Percentiles rank a stretch among this genome's conserved stretches.
Evolutionary conservation across 768 basidiomycete genomes (phyloP).

Genomic region (Pleurotus platypus): DNA sequence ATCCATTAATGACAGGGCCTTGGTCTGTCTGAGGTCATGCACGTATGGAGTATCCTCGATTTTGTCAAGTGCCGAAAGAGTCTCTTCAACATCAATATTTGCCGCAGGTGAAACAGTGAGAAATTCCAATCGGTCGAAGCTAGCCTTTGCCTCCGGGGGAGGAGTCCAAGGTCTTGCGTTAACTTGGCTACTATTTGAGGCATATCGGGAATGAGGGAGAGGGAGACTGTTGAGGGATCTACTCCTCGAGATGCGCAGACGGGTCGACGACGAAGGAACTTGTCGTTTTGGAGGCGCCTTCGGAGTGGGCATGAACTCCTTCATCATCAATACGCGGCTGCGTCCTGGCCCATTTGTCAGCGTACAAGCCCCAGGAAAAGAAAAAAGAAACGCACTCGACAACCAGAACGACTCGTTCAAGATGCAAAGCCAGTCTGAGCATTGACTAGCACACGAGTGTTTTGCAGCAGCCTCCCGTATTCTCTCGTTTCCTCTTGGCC

Average conservation of each 20-base stretch:
- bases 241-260: constrained; percentile 1
- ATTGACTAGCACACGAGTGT: constrained; percentile 27
- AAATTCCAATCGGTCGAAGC: background rate
- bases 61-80: constrained; percentile 36
- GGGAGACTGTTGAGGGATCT: background rate
- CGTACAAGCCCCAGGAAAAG: background rate
- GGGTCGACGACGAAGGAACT: background rate
- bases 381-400: constrained; percentile 35
- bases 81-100: constrained; percentile 31
- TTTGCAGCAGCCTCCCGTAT: constrained; percentile 17
- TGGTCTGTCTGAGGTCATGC: constrained; percentile 5
- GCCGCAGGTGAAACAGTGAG: background rate
- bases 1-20: constrained; percentile 15
- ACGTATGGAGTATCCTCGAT: constrained; percentile 10
- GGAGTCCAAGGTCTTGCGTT: background rate
- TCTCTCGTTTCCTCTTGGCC: constrained; percentile 52
- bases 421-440: constrained; percentile 45
- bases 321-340: constrained; percentile 32
- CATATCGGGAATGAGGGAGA: background rate
- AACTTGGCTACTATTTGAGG: background rate
- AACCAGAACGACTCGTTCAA: constrained; percentile 46
- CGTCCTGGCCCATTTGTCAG: constrained; percentile 21
- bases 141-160: background rate
- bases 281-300: constrained; percentile 3
- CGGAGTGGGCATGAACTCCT: constrained; percentile 21